Evolutionary conservation across 768 basidiomycete species (phyloP).

Genomic region (Psilocybe tampanensis): DNA sequence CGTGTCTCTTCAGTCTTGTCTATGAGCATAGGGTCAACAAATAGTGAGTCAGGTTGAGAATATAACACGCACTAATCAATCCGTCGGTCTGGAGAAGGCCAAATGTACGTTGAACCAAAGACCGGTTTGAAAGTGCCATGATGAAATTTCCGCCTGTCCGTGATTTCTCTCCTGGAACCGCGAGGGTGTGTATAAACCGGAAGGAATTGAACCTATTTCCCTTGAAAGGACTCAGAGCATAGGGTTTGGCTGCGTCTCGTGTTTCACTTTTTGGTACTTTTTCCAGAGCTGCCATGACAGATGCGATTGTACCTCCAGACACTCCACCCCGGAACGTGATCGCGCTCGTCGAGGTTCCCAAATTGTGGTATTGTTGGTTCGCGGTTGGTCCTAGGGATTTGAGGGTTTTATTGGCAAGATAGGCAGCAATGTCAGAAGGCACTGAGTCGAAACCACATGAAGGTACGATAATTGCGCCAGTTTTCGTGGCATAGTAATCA

Average conservation of each 20-base stretch:
- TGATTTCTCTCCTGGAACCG: constrained; percentile 36
- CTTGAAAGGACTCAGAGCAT: constrained; percentile 42
- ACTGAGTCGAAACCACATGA: constrained; percentile 79
- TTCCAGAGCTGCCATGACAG: constrained; percentile 38
- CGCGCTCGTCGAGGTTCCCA: constrained; percentile 62
- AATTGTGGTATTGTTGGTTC: constrained; percentile 24
- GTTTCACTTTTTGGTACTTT: constrained; percentile 37
- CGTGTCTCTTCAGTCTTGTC: constrained; percentile 21
- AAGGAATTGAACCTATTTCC: constrained; percentile 27
- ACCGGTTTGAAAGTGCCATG: constrained; percentile 42
- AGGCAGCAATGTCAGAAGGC: constrained; percentile 71
- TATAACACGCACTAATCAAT: constrained; percentile 15
- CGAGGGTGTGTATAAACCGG: constrained; percentile 37
- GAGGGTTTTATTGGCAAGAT: constrained; percentile 70
- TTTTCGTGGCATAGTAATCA: constrained; percentile 71
- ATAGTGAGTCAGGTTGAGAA: neutral
- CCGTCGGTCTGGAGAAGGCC: constrained; percentile 43
- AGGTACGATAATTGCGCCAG: constrained; percentile 76
- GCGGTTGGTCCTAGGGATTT: constrained; percentile 37
- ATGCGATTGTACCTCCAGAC: constrained; percentile 68
- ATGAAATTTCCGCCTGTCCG: constrained; percentile 39
- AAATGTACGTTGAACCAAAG: constrained; percentile 49
- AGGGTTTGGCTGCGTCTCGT: constrained; percentile 31
- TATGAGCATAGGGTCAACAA: neutral
- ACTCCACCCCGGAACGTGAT: constrained; percentile 48